Evolutionary conservation across 2,329 filamentous ascomycete genomes (phyloP).

Genomic region (Alternaria brassicicola): DNA sequence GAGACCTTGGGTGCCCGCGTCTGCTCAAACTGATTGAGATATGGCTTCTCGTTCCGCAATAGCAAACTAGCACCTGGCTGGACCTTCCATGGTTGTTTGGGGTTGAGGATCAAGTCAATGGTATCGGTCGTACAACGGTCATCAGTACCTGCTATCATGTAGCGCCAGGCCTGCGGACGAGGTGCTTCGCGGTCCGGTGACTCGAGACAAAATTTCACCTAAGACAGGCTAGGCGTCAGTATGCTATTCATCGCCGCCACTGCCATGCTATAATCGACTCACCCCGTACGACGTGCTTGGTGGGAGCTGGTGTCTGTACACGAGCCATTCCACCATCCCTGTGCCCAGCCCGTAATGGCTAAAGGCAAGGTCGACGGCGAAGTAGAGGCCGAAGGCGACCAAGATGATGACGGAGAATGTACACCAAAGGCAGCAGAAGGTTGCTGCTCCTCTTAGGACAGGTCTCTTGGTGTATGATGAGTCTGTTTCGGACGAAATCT

Average conservation of each 20-base stretch:
- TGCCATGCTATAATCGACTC: background rate
- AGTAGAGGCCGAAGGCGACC: constrained; percentile 1
- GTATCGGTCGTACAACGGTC: background rate
- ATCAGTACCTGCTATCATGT: constrained; percentile 2
- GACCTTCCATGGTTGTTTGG: constrained; percentile 2
- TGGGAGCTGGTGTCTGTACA: background rate
- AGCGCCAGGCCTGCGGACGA: constrained; percentile 23
- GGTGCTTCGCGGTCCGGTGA: constrained; percentile 23
- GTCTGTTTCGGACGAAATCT: background rate
- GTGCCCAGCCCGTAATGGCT: constrained; percentile 11
- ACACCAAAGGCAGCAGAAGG: constrained; percentile 12
- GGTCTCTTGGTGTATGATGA: background rate
- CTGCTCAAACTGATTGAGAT: background rate
- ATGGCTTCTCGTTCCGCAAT: background rate
- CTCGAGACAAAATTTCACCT: constrained; percentile 32
- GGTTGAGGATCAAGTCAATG: background rate
- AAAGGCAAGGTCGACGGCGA: constrained; percentile 7
- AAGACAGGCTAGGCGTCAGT: background rate
- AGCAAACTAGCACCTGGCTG: background rate
- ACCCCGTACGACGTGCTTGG: background rate
- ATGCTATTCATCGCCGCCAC: background rate
- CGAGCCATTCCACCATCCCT: constrained; percentile 7
- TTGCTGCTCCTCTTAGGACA: background rate
- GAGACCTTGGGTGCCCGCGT: background rate
- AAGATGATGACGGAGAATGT: constrained; percentile 5